Base-by-base conservation (phyloP, 2,329 filamentous ascomycete species). In the Neofusicoccum parvum region DNA sequence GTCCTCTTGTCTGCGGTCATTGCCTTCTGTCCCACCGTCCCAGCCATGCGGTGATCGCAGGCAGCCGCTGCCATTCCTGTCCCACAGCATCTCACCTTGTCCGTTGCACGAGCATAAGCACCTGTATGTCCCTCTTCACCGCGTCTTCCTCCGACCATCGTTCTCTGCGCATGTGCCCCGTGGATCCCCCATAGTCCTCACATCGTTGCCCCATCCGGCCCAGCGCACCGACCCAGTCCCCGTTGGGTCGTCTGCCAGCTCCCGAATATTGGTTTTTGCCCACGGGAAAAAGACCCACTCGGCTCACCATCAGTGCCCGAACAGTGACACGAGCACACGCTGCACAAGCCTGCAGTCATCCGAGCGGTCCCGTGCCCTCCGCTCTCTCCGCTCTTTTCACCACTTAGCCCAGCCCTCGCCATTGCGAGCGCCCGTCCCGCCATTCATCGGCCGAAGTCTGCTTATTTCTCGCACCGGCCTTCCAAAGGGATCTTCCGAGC, bases 251-350 rank as follows among this genome's bases (percentile, higher is more conserved):
- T 46, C 15, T 3, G 12, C 10, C 11, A 9, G 17, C 12, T 34
- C 41, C 43, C 56, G 56, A 60, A 48, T 60, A 60, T 60, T 60
- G 56, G 46, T 59, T 59, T 59, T 46, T 39, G 20, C 12, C 36
- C 34, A 36, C 12, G 32, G 17, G 23, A 32, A 45, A 59, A 48
- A 60, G 56, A 60, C 56, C 56, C 56, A 60, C 56, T 14, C 43
- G 27, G 27, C 43, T 60, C 43, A 60, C 43, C 56, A 48, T 60
- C 56, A 48, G 12, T 60, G 27, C 56, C 56, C 27, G n/a, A 23
- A 6, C 23, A 37, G 56, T 14, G 17, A 17, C 56, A 36, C 56
- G 9, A 60, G 20, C 54, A 36, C 23, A 59, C 53, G 53, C 51
- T 39, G 15, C 53, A 58, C 54, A 58, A 34, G 10, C 14, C 37